A percentile compares a stretch with the other conserved stretches of the same genome.
Conservation (phyloP, 257 asterid species). For the Ligustrum vulgare region DNA sequence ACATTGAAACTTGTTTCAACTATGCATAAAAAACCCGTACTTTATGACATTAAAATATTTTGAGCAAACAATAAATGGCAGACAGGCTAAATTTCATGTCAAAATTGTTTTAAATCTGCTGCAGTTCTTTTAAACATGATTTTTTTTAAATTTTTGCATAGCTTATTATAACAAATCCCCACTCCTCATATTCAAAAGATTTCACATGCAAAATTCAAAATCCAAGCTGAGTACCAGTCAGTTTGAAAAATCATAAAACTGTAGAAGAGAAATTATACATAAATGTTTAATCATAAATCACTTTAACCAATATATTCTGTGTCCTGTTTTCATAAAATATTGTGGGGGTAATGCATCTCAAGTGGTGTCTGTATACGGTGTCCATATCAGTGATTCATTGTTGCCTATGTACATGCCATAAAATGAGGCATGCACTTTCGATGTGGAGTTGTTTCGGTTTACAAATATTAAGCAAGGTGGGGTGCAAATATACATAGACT, state of each 20-base stretch:
- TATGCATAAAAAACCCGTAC: not conserved
- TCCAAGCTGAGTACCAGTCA: not conserved
- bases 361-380: not conserved
- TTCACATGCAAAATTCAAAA: not conserved
- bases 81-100: not conserved
- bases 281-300: not conserved
- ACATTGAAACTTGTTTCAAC: not conserved
- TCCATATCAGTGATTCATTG: not conserved
- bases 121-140: not conserved
- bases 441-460: not conserved
- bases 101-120: not conserved
- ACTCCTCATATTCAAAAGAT: not conserved
- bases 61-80: not conserved
- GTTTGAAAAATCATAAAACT: not conserved
- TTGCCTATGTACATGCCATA: not conserved
- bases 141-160: no score
- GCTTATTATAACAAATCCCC: not conserved
- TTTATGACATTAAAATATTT: not conserved
- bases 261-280: not conserved
- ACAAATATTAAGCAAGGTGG: not conserved
- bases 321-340: not conserved
- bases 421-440: not conserved
- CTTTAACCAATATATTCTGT: not conserved
- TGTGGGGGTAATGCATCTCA: not conserved
- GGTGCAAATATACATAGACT: not conserved